Conservation (phyloP, 2,329 filamentous ascomycete species). For the Xylaria multiplex region DNA sequence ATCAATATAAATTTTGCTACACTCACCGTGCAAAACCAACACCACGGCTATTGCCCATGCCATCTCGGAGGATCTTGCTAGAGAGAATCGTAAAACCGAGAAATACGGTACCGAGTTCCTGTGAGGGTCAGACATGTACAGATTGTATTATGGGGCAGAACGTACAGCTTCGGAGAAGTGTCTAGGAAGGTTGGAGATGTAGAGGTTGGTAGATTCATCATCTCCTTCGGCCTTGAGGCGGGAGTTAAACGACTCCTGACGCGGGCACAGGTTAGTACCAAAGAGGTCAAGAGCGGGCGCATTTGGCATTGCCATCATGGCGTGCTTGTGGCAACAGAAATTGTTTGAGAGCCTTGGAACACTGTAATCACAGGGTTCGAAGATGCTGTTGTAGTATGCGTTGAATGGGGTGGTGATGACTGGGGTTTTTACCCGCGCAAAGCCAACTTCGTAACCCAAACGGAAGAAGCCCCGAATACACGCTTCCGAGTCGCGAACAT, state of each 20-base stretch:
- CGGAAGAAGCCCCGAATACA: slow-evolving; percentile 96
- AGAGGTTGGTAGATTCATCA: slow-evolving; percentile 89
- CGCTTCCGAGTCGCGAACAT: slow-evolving; percentile 87
- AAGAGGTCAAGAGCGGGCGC: slow-evolving; percentile 24
- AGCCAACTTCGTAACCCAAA: slow-evolving; percentile 96
- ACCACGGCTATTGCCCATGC: slow-evolving; percentile 90
- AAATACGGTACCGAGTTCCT: slow-evolving; percentile 83
- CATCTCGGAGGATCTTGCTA: slow-evolving; percentile 93
- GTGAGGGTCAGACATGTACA: slow-evolving; percentile 28
- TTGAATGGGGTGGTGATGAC: slow-evolving; percentile 4
- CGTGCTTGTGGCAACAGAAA: slow-evolving; percentile 37
- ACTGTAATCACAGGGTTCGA: slow-evolving; percentile 29
- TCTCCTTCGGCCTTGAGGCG: slow-evolving; percentile 97
- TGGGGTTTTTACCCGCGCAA: slow-evolving; percentile 76
- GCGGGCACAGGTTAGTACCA: slow-evolving; percentile 40
- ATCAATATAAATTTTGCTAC: slow-evolving; percentile 9
- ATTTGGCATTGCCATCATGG: slow-evolving; percentile 34
- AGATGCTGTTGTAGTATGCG: slow-evolving; percentile 22
- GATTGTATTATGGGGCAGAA: slow-evolving; percentile 32
- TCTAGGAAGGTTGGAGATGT: slow-evolving; percentile 96
- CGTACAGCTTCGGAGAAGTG: slow-evolving; percentile 88
- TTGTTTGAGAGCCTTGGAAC: slow-evolving; percentile 18
- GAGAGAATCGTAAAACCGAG: slow-evolving; percentile 85
- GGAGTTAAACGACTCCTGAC: slow-evolving; percentile 94
- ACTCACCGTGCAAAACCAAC: slow-evolving; percentile 95